Percentiles rank a stretch among this genome's conserved stretches.
phyloP scores from a whole-genome alignment of 352 stramenopile genomes.

The Thalassiosira livingstoniorum region DNA sequence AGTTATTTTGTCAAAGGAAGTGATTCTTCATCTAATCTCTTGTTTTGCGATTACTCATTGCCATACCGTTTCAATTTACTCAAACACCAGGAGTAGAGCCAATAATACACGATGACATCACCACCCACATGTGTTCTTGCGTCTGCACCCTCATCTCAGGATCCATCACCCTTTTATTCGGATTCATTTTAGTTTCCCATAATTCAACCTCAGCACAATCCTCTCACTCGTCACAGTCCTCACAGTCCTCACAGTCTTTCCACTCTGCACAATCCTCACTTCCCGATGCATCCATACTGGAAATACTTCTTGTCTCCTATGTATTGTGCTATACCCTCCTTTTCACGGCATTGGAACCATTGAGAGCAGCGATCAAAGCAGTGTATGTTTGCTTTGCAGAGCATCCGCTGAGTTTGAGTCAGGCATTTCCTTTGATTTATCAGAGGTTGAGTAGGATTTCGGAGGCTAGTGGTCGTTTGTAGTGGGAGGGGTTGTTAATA shows the following conservation, averaged over 20 bases:
- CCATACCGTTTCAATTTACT: neutral
- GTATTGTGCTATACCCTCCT: conserved; percentile 80
- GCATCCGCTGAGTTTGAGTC: conserved; percentile 76
- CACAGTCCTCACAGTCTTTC: conserved; percentile 16
- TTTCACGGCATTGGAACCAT: conserved; percentile 82
- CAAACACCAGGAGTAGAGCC: conserved; percentile 64
- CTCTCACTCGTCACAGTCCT: conserved; percentile 16
- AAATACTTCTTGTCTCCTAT: conserved; percentile 76
- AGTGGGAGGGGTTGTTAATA: no score
- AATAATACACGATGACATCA: conserved; percentile 85
- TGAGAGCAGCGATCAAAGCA: conserved; percentile 80
- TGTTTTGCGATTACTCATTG: neutral
- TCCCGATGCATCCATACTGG: conserved; percentile 57
- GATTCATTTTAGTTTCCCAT: conserved; percentile 66
- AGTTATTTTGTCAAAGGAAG: no score
- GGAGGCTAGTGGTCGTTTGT: conserved; percentile 44
- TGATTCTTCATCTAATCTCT: neutral
- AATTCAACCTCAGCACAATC: no score
- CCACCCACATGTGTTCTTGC: conserved; percentile 77
- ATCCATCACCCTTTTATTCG: conserved; percentile 73
- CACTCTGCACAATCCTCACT: conserved; percentile 1
- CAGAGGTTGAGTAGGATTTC: conserved; percentile 79
- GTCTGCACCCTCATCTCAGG: conserved; percentile 68
- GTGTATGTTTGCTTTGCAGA: conserved; percentile 84
- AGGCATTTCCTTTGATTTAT: conserved; percentile 81